Conservation (phyloP, 306 rosid species). For the Acacia melanoxylon region DNA sequence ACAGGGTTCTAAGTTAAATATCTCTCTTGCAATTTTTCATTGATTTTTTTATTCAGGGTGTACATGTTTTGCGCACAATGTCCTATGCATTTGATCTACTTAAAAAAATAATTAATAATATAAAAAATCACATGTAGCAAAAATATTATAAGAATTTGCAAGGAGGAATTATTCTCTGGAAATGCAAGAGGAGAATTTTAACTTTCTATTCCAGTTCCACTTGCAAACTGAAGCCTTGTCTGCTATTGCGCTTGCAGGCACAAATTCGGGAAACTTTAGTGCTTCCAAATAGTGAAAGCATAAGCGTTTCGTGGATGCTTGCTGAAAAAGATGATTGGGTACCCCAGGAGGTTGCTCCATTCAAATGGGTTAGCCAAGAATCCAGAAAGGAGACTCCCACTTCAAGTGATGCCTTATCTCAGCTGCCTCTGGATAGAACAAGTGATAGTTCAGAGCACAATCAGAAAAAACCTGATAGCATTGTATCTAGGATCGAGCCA, state of each 20-base stretch:
- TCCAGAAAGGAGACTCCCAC: conserved; percentile 41
- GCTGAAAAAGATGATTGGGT: conserved; percentile 94
- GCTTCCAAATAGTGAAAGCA: conserved; percentile 78
- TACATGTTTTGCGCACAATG: background rate
- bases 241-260: conserved; percentile 70
- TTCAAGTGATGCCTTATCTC: conserved; percentile 34
- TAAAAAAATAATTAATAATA: too few relatives aligned
- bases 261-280: conserved; percentile 70
- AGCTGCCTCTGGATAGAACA: conserved; percentile 38
- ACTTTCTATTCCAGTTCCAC: background rate
- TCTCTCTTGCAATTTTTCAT: background rate
- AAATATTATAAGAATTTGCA: background rate
- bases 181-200: background rate
- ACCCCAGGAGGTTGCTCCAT: conserved; percentile 73
- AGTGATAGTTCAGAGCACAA: conserved; percentile 40
- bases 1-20: background rate
- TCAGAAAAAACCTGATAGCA: conserved; percentile 21
- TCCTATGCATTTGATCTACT: background rate
- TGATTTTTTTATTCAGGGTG: background rate
- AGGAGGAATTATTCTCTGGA: background rate
- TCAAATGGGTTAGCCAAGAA: conserved; percentile 75
- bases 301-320: conserved; percentile 77
- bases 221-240: conserved; percentile 36
- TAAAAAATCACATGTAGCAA: background rate
- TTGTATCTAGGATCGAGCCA: conserved; percentile 38